Conservation (phyloP, 2,329 filamentous ascomycete species). For the Elsinoe ampelina region DNA sequence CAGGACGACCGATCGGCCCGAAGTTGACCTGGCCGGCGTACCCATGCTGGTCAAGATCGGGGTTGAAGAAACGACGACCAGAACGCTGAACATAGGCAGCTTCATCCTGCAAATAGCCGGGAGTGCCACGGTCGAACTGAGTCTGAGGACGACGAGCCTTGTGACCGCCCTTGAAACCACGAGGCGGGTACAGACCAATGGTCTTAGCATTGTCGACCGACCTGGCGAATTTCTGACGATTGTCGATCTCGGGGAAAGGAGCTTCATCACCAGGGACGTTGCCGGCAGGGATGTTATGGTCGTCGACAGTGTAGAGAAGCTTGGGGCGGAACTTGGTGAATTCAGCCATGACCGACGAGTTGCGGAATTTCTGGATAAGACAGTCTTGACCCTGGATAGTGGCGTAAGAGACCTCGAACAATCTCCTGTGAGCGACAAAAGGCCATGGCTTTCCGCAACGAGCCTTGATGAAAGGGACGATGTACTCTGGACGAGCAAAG, state of each 20-base stretch:
- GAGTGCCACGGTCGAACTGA: slow-evolving; percentile 73
- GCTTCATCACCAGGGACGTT: slow-evolving; percentile 57
- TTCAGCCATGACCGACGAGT: slow-evolving; percentile 93
- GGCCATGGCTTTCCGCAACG: slow-evolving; percentile 45
- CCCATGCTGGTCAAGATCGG: neutral
- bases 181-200: slow-evolving; percentile 77
- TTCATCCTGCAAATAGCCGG: slow-evolving; percentile 28
- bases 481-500: slow-evolving; percentile 69
- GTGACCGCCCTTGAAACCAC: slow-evolving; percentile 61
- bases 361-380: slow-evolving; percentile 88
- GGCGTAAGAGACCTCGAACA: slow-evolving; percentile 89
- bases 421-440: slow-evolving; percentile 73
- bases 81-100: slow-evolving; percentile 1
- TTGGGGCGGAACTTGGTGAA: slow-evolving; percentile 73
- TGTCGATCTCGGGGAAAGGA: slow-evolving; percentile 68
- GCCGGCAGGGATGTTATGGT: slow-evolving; percentile 32
- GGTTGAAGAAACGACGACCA: slow-evolving; percentile 1
- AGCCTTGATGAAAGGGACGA: slow-evolving; percentile 43
- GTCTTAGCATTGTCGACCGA: slow-evolving; percentile 81
- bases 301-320: slow-evolving; percentile 50
- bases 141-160: slow-evolving; percentile 67
- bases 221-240: slow-evolving; percentile 76
- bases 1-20: neutral
- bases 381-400: slow-evolving; percentile 91
- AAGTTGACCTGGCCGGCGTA: neutral